phyloP scores from a whole-genome alignment of 805 yeast genomes.

The Saccharomycopsis fibuligera region DNA sequence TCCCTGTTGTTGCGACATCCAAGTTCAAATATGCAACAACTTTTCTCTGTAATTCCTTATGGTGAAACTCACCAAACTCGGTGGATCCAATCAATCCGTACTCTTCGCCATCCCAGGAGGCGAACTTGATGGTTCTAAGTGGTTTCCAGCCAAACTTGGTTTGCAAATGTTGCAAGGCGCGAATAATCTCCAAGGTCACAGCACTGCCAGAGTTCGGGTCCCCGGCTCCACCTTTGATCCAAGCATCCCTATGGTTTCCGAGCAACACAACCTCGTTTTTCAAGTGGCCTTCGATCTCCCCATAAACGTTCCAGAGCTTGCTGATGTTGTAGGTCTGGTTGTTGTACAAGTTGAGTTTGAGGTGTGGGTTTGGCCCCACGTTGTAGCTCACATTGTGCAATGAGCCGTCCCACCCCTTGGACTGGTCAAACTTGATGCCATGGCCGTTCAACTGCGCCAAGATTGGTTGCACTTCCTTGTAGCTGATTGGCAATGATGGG shows the following conservation, averaged over 20 bases:
- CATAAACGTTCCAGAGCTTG: slow-evolving; percentile 60
- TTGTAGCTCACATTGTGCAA: slow-evolving; percentile 40
- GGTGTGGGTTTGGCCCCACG: slow-evolving; percentile 43
- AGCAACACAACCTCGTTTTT: slow-evolving; percentile 51
- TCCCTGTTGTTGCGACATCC: slow-evolving; percentile 61
- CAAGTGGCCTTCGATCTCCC: slow-evolving; percentile 48
- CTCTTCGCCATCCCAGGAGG: slow-evolving; percentile 81
- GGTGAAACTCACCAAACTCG: slow-evolving; percentile 65
- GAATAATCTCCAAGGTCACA: slow-evolving; percentile 53
- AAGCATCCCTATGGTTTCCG: slow-evolving; percentile 78
- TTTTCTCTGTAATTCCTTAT: slow-evolving; percentile 37
- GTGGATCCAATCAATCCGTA: slow-evolving; percentile 70
- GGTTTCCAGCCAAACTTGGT: slow-evolving; percentile 55
- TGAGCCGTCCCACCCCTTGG: slow-evolving; percentile 28
- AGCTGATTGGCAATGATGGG: slow-evolving; percentile 67
- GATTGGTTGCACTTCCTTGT: slow-evolving; percentile 56
- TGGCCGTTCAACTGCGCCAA: slow-evolving; percentile 50
- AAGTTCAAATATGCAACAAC: slow-evolving; percentile 64
- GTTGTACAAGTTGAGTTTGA: slow-evolving; percentile 48
- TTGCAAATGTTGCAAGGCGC: slow-evolving; percentile 47
- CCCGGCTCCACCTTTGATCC: slow-evolving; percentile 74
- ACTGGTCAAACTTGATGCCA: slow-evolving; percentile 41
- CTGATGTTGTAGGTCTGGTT: slow-evolving; percentile 58
- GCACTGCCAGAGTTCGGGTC: slow-evolving; percentile 78
- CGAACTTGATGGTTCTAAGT: slow-evolving; percentile 57